Evolutionary conservation across 108 stramenopile genomes (phyloP), one percentile per base, ranked within the genome.

Genomic region (Fistulifera pelliculosa): DNA sequence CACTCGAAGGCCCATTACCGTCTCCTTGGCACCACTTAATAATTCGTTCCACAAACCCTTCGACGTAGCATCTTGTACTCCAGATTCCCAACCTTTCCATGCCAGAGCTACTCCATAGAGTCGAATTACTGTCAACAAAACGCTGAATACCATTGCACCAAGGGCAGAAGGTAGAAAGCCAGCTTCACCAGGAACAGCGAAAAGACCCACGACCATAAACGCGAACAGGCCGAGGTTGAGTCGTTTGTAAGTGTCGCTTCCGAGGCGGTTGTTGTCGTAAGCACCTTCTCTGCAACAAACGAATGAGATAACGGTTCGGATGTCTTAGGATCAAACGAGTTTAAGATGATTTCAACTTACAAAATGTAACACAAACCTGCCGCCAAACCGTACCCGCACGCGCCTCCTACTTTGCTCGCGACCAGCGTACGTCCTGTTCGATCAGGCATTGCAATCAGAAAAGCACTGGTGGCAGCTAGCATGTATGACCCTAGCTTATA

Each of bases 201-300:
- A 14, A 14, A 62, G 31, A 21, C 61, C 52, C 19, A 62, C 2
- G 22, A 26, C 22, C 19, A 40, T 54, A 24, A 62, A 62, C 23
- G 52, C 61, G 14, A 62, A 27, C n/a, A 53, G 35, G 14, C 61
- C 61, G 11, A 62, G 19, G 38, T 62, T 62, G 26, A 62, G 45
- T 14, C 52, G 61, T 17, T 47, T 47, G 68, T 82, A 87, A 6
- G 85, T 82, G 45, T 80, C 79, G 55, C 75, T 77, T 16, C 57
- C 47, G n/a, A 87, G 54, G 42, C 79, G 70, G 60, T 79, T 66
- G 38, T 71, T 48, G 2, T 60, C 43, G 24, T 42, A 42, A 2
- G 56, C 56, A 44, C 38, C 27, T 43, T 38, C 31, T 35, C 31
- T 35, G 31, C 31, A 35, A 35, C 8, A 35, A n/a, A n/a, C n/a